Conservation (phyloP, 2,329 filamentous ascomycete genomes). For the Sporothrix humicola region DNA sequence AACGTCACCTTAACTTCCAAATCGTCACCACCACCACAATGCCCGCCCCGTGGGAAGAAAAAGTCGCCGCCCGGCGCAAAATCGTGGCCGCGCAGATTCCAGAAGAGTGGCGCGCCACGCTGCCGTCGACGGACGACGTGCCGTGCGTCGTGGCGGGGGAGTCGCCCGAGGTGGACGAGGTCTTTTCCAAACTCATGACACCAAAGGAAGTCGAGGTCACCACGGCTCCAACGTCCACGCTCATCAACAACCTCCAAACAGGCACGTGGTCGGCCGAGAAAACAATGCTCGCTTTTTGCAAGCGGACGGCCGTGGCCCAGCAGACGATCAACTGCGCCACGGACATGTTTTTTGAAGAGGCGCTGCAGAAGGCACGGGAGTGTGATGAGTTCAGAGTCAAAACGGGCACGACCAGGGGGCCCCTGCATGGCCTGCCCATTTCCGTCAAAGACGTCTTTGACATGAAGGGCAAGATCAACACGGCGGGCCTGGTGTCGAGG, state of each 20-base stretch:
- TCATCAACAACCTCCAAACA: background rate
- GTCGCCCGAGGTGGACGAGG: background rate
- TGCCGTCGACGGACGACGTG: background rate
- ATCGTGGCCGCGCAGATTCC: conserved; percentile 1
- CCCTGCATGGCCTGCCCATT: conserved; percentile 52
- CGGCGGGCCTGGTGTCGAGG: background rate
- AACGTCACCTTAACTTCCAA: background rate
- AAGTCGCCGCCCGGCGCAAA: background rate
- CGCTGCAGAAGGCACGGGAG: conserved; percentile 43
- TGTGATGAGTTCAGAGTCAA: conserved; percentile 44
- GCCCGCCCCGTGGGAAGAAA: background rate
- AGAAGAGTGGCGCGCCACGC: background rate
- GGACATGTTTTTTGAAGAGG: conserved; percentile 47
- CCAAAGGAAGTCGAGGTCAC: background rate
- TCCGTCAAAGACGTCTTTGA: conserved; percentile 39
- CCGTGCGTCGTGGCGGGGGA: background rate
- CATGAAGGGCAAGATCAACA: conserved; percentile 1
- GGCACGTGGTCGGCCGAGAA: background rate
- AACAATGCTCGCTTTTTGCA: conserved; percentile 52
- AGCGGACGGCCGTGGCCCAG: conserved; percentile 55
- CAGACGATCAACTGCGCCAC: conserved; percentile 52
- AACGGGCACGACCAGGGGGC: conserved; percentile 44
- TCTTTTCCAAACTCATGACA: background rate
- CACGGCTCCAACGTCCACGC: background rate
- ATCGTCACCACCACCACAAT: background rate